A percentile compares a stretch with the other conserved stretches of the same genome.
phyloP scores from a whole-genome alignment of 495 filamentous ascomycete genomes.

The Zalerion maritima region DNA sequence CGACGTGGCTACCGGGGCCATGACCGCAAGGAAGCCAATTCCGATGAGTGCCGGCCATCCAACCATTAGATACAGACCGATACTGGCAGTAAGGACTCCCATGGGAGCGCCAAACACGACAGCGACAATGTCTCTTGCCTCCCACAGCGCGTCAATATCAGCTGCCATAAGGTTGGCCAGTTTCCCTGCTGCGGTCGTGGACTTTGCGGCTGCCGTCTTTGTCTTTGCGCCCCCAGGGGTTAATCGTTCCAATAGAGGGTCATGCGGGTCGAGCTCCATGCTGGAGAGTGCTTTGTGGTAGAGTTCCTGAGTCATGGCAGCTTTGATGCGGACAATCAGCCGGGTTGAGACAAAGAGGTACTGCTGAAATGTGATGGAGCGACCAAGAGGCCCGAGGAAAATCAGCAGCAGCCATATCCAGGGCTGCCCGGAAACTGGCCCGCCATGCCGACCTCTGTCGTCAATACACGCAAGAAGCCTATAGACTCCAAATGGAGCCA shows the following conservation, averaged over 20 bases:
- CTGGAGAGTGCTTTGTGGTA: conserved; percentile 34
- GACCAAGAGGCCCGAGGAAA: conserved; percentile 27
- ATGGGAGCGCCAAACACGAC: conserved; percentile 20
- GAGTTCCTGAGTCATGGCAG: conserved; percentile 34
- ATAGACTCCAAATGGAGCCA: conserved; percentile 31
- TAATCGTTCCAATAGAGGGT: too few species aligned
- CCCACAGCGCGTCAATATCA: conserved; percentile 30
- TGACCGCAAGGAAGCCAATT: conserved; percentile 16
- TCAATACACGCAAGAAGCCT: conserved; percentile 23
- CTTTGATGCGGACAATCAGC: conserved; percentile 29
- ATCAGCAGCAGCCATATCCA: conserved; percentile 30
- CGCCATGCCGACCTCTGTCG: too few species aligned
- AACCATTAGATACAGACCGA: conserved; percentile 29
- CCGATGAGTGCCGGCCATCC: conserved; percentile 33
- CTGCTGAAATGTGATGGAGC: conserved; percentile 30
- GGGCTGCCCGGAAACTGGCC: conserved; percentile 24
- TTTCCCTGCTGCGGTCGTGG: conserved; percentile 29
- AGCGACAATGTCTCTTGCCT: conserved; percentile 26
- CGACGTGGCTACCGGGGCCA: conserved; percentile 24
- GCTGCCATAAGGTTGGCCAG: conserved; percentile 37
- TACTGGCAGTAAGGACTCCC: conserved; percentile 19
- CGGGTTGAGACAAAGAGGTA: conserved; percentile 34
- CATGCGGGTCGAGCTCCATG: conserved; percentile 28
- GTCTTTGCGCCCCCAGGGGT: conserved; percentile 19
- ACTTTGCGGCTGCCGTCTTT: conserved; percentile 15